These are phyloP conservation scores for Penicillium mononematosum DNA, from an alignment of 495 filamentous ascomycete genomes.

Conservation along the genomic window DNA sequence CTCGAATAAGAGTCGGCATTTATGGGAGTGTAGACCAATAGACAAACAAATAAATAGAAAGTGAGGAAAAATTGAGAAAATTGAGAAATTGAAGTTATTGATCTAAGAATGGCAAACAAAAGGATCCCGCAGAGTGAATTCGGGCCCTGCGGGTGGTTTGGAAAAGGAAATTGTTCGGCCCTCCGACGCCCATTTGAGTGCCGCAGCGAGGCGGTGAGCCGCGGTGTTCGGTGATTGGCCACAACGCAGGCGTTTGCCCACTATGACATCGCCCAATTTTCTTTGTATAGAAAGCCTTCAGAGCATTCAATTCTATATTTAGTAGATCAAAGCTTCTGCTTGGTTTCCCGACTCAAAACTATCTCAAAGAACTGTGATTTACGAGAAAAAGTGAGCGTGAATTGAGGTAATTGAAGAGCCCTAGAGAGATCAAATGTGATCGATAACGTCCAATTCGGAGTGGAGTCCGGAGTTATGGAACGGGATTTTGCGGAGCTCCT, in stretches of 20 bases:
- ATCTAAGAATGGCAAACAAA: slow-evolving; percentile 15
- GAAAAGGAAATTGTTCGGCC: slow-evolving; percentile 28
- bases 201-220: slow-evolving; percentile 26
- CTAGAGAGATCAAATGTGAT: slow-evolving; percentile 22
- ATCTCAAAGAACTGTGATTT: background rate
- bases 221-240: slow-evolving; percentile 19
- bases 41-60: slow-evolving; percentile 8
- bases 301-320: background rate
- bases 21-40: slow-evolving; percentile 19
- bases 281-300: background rate
- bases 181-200: slow-evolving; percentile 17
- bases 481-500: slow-evolving; percentile 30
- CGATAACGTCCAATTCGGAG: slow-evolving; percentile 17
- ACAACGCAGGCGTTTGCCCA: slow-evolving; percentile 24
- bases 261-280: slow-evolving; percentile 23
- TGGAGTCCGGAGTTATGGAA: slow-evolving; percentile 28
- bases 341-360: background rate
- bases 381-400: background rate
- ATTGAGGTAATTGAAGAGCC: background rate
- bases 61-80: slow-evolving; percentile 13
- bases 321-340: background rate
- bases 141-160: slow-evolving; percentile 30
- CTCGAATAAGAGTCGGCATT: slow-evolving; percentile 42
- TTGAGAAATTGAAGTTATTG: slow-evolving; percentile 14
- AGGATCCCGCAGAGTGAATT: slow-evolving; percentile 26